These are phyloP conservation scores for Solanum corneliomulleri DNA, from an alignment of 257 asterid genomes.

Conservation along the genomic window DNA sequence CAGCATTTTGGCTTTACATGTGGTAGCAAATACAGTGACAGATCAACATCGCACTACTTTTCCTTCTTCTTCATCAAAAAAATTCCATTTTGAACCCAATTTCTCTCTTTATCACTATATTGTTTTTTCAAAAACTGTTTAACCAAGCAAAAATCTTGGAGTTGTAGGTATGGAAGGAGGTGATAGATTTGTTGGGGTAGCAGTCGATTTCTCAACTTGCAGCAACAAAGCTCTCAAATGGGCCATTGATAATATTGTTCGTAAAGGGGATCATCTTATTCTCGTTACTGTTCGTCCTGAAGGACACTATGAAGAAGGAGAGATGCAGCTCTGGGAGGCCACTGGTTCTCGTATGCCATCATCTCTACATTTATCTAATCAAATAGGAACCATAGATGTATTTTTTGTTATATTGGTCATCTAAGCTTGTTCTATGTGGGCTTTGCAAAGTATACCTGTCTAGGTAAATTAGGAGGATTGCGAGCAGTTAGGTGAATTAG, in stretches of 20 bases:
- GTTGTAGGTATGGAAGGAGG: constrained; percentile 31
- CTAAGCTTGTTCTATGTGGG: not conserved
- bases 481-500: not conserved
- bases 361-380: not conserved
- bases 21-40: not conserved
- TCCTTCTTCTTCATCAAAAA: not conserved
- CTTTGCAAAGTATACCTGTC: no score
- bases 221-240: constrained; percentile 67
- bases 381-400: not conserved
- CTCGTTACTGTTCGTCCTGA: constrained; percentile 56
- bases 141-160: not conserved
- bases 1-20: not conserved
- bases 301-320: constrained; percentile 63
- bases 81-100: not conserved
- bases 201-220: constrained; percentile 79
- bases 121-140: not conserved
- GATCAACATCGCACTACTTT: not conserved
- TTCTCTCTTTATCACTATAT: not conserved
- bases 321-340: constrained; percentile 90
- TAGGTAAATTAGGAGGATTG: not conserved
- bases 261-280: constrained; percentile 67
- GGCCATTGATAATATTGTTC: constrained; percentile 55
- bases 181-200: constrained; percentile 59
- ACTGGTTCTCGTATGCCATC: constrained; percentile 85
- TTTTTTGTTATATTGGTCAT: not conserved